Evolutionary conservation across 2,329 filamentous ascomycete genomes (phyloP).

Genomic region (Calonectria hawksworthii): DNA sequence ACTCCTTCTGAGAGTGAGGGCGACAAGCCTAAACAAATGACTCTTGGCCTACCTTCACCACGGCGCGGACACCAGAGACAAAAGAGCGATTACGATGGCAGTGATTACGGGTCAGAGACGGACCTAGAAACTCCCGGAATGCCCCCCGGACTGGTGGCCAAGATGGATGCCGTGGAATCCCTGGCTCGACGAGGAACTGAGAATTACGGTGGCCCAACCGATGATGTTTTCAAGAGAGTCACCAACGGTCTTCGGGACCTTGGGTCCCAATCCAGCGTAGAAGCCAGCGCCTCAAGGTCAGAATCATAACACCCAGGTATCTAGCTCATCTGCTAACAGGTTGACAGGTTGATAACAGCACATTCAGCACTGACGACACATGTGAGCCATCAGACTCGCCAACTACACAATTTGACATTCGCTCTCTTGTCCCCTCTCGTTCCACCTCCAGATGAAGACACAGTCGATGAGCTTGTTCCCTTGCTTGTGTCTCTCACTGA

Average conservation of each 20-base stretch:
- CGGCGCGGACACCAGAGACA: slow-evolving; percentile 64
- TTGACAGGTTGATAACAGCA: slow-evolving; percentile 78
- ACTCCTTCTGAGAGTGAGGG: slow-evolving; percentile 35
- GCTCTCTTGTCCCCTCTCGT: slow-evolving; percentile 78
- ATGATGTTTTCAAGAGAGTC: slow-evolving; percentile 77
- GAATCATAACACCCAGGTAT: slow-evolving; percentile 28
- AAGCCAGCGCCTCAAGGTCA: slow-evolving; percentile 79
- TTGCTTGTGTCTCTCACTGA: slow-evolving; percentile 75
- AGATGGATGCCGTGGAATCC: slow-evolving; percentile 80
- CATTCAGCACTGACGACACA: slow-evolving; percentile 83
- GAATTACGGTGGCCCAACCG: slow-evolving; percentile 73
- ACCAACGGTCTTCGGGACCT: slow-evolving; percentile 79
- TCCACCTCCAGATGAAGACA: slow-evolving; percentile 72
- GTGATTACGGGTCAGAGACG: slow-evolving; percentile 80
- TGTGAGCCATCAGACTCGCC: slow-evolving; percentile 80
- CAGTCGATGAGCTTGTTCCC: slow-evolving; percentile 78
- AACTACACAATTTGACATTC: slow-evolving; percentile 80
- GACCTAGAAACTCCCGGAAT: slow-evolving; percentile 79
- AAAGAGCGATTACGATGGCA: slow-evolving; percentile 77
- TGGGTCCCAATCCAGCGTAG: slow-evolving; percentile 79
- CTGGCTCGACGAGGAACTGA: slow-evolving; percentile 76
- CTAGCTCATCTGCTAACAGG: slow-evolving; percentile 29
- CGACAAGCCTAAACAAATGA: slow-evolving; percentile 53
- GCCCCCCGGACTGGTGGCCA: slow-evolving; percentile 74
- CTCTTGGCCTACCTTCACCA: slow-evolving; percentile 60